Percentiles rank a stretch among this genome's conserved stretches.
phyloP scores from a whole-genome alignment of 805 yeast species.

The Candida sphagnicola region DNA sequence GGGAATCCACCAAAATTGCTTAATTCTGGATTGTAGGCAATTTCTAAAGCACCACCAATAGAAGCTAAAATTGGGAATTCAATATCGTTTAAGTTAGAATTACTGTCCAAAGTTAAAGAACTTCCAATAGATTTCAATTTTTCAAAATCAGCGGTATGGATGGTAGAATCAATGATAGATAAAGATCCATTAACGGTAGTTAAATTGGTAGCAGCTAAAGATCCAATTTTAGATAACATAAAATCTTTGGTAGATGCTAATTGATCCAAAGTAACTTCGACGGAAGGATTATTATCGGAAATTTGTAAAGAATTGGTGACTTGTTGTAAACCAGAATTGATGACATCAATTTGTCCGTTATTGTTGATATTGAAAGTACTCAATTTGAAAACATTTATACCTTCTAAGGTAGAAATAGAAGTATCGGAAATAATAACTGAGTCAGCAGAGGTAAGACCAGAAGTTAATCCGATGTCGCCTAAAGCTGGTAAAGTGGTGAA shows the following conservation, averaged over 20 bases:
- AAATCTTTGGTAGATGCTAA: slow-evolving; percentile 86
- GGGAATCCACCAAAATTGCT: slow-evolving; percentile 68
- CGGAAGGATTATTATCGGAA: slow-evolving; percentile 80
- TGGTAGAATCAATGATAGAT: slow-evolving; percentile 71
- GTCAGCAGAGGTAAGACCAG: slow-evolving; percentile 71
- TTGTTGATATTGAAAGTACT: slow-evolving; percentile 78
- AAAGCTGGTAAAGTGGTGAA: slow-evolving; percentile 88
- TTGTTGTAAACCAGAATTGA: slow-evolving; percentile 67
- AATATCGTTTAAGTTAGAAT: slow-evolving; percentile 65
- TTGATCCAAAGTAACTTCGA: slow-evolving; percentile 62
- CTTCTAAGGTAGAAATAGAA: slow-evolving; percentile 61
- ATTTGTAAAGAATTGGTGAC: slow-evolving; percentile 75
- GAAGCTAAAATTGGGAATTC: slow-evolving; percentile 66
- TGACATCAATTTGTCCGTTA: slow-evolving; percentile 72
- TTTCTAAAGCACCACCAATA: slow-evolving; percentile 90
- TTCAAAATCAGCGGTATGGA: slow-evolving; percentile 53
- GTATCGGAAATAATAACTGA: slow-evolving; percentile 72
- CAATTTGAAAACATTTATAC: slow-evolving; percentile 50
- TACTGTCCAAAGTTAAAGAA: slow-evolving; percentile 70
- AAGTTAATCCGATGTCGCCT: slow-evolving; percentile 57
- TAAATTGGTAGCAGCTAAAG: slow-evolving; percentile 68
- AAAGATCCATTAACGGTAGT: slow-evolving; percentile 73
- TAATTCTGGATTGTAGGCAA: slow-evolving; percentile 81
- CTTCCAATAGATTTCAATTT: slow-evolving; percentile 67
- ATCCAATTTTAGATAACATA: slow-evolving; percentile 74